A percentile compares a stretch with the other conserved stretches of the same genome.
These are phyloP conservation scores for Suillus fuscotomentosus DNA, from an alignment of 768 basidiomycete species.

Conservation along the genomic window DNA sequence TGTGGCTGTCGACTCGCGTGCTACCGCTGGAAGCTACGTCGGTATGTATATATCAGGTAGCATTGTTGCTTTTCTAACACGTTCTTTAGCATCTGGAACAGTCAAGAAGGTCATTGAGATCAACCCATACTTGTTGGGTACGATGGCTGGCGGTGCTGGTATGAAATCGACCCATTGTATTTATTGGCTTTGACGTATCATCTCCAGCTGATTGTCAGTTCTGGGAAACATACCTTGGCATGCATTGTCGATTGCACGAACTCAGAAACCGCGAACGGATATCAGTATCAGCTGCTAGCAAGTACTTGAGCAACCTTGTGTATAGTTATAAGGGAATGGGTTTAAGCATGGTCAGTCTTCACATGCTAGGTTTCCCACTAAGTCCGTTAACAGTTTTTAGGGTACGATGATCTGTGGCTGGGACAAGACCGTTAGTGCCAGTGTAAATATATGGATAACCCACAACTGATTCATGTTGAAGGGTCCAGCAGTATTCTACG, in stretches of 20 bases:
- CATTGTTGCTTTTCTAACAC: not conserved
- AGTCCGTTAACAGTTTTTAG: conserved; percentile 36
- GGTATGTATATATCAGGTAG: conserved; percentile 49
- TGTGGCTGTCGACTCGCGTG: conserved; percentile 98
- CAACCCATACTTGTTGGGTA: conserved; percentile 97
- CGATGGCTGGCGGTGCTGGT: conserved; percentile 99
- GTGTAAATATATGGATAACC: not conserved
- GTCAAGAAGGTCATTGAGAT: conserved; percentile 99
- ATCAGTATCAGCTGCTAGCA: conserved; percentile 98
- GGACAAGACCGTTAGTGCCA: conserved; percentile 86
- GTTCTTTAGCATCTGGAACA: conserved; percentile 78
- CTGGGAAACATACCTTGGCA: conserved; percentile 99
- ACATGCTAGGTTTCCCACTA: conserved; percentile 1
- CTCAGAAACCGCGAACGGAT: conserved; percentile 95
- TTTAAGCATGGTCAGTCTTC: conserved; percentile 80
- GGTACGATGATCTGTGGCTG: conserved; percentile 99
- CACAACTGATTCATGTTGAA: conserved; percentile 29
- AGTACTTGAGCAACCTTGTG: conserved; percentile 95
- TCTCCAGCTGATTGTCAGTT: conserved; percentile 86
- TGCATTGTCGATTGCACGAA: conserved; percentile 96
- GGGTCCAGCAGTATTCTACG: conserved; percentile 95
- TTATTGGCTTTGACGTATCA: conserved; percentile 6
- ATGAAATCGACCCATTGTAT: conserved; percentile 24
- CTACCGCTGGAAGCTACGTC: conserved; percentile 95
- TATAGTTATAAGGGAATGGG: conserved; percentile 99